phyloP scores from a whole-genome alignment of 2,329 filamentous ascomycete genomes.

The Sclerotinia borealis region DNA sequence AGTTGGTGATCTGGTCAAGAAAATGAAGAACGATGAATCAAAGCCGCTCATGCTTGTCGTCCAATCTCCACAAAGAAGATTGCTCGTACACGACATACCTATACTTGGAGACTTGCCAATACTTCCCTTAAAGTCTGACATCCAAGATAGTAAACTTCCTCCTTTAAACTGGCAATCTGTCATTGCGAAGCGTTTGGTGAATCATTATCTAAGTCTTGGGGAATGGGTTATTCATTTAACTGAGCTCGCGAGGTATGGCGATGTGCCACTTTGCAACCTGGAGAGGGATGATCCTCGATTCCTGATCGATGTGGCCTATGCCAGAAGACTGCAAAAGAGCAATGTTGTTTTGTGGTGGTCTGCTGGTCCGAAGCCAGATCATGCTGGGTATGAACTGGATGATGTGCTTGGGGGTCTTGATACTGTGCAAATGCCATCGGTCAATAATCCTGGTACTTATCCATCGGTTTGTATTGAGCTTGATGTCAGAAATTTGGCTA shows the following conservation, averaged over 20 bases:
- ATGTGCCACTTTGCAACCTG: conserved; percentile 91
- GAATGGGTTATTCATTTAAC: conserved; percentile 87
- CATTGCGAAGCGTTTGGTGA: conserved; percentile 76
- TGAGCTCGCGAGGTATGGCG: conserved; percentile 82
- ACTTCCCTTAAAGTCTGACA: conserved; percentile 73
- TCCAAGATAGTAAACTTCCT: conserved; percentile 78
- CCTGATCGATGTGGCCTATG: conserved; percentile 93
- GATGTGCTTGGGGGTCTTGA: conserved; percentile 80
- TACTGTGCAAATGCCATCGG: conserved; percentile 80
- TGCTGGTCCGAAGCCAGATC: conserved; percentile 75
- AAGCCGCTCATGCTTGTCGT: conserved; percentile 79
- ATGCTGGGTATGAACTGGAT: conserved; percentile 92
- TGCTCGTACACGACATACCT: conserved; percentile 79
- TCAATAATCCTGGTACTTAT: conserved; percentile 92
- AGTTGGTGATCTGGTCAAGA: conserved; percentile 81
- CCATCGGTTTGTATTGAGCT: conserved; percentile 95
- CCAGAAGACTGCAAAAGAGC: conserved; percentile 79
- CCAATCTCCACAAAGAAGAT: conserved; percentile 78
- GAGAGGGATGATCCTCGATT: conserved; percentile 92
- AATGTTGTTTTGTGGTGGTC: conserved; percentile 99
- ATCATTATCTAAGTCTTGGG: conserved; percentile 87
- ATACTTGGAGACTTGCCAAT: conserved; percentile 79
- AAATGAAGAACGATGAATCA: conserved; percentile 78
- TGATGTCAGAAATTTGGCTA: conserved; percentile 86
- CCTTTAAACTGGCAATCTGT: conserved; percentile 92